Evolutionary conservation across 352 stramenopile species (phyloP), one percentile per base, ranked within the genome.

Genomic region (Globisporangium yorkense): DNA sequence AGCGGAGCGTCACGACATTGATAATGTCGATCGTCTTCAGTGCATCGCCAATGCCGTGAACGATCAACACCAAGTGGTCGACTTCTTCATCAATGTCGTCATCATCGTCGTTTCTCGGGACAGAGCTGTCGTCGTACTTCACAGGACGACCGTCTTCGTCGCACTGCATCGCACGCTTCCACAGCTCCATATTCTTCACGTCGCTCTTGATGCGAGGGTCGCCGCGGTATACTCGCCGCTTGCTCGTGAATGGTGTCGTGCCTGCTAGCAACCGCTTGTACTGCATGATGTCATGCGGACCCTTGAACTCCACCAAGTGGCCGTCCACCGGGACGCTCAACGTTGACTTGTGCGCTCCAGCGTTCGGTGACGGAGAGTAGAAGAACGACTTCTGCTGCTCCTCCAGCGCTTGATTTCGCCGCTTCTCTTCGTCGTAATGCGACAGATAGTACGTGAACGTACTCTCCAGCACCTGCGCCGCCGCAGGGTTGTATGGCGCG

Each of bases 31-130:
- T 83, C 20, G 82, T 94, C 70, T 90, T 92, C 16, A 95, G 64
- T 18, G 87, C 84, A 46, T 96, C 88, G n/a, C 88, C 88, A 37
- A 96, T 96, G 21, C 88, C 88, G 56, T 96, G 88, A 3, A 96
- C 84, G 33, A 96, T 89, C 16, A 96, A 74, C 41, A 96, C 77
- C 8, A 96, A 69, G 48, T 96, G 85, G 46, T 92, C 79, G n/a
- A 95, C 68, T 31, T 92, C 74, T 13, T 78, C 69, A 54, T 90
- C 75, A 47, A 93, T 86, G 46, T 93, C 84, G 0, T 66, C 62
- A 43, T 91, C 84, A 37, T 93, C 83, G 18, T 85, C 72, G 20
- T 63, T 71, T 1, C 58, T 46, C 41, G 66, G 66, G 13, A 66
- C 41, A 50, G 67, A 6, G 40, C 18, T 16, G 41, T 56, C 24